Conservation (phyloP, 148 eudicot species). For the Heliosperma pusillum region DNA sequence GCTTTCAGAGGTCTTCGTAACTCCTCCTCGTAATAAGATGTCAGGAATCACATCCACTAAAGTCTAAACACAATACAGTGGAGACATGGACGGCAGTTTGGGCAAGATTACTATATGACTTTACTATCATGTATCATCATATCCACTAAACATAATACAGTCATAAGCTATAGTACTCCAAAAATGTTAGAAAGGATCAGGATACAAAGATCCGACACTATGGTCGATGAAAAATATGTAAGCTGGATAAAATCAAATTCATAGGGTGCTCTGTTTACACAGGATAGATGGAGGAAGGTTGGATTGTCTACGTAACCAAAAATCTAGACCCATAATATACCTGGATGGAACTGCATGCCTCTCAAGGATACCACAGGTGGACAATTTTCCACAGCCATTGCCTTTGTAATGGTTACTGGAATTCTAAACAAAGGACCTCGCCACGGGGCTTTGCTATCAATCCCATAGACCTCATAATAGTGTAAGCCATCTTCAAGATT, state of each 20-base stretch:
- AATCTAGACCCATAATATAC: slow-evolving; percentile 23
- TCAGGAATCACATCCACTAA: background rate
- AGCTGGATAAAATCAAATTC: background rate
- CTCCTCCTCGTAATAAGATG: no score
- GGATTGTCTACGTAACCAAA: background rate
- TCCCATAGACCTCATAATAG: slow-evolving; percentile 74
- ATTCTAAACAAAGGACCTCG: slow-evolving; percentile 96
- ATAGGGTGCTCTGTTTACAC: slow-evolving; percentile 1
- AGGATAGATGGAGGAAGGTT: background rate
- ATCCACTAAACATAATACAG: background rate
- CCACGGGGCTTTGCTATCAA: slow-evolving; percentile 85
- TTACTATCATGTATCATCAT: no score
- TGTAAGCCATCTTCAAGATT: slow-evolving; percentile 75
- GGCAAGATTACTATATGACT: background rate
- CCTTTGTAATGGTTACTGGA: slow-evolving; percentile 89
- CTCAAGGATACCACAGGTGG: slow-evolving; percentile 65
- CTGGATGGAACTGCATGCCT: slow-evolving; percentile 78
- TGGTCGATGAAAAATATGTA: background rate
- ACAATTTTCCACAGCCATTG: slow-evolving; percentile 48
- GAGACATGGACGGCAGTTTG: background rate
- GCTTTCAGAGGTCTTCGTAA: background rate
- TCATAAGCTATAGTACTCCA: background rate
- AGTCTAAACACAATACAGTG: background rate
- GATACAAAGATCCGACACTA: background rate
- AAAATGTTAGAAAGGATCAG: background rate